Conservation (phyloP, 352 stramenopile genomes). For the Globisporangium radiosum region DNA sequence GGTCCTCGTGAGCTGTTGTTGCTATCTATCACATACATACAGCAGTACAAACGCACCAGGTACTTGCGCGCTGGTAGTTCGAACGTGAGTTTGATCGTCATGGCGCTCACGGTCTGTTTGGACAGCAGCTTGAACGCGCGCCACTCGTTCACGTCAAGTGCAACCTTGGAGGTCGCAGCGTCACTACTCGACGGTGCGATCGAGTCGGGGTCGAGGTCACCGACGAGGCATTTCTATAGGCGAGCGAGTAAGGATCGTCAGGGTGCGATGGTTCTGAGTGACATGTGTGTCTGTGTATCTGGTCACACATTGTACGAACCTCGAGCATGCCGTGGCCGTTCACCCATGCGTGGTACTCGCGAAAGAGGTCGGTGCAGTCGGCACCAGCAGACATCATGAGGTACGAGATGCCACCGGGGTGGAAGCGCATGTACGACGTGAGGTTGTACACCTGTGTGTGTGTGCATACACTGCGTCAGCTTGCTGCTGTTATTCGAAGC, state of each 20-base stretch:
- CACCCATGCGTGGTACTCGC: slow-evolving; percentile 96
- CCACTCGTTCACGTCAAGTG: slow-evolving; percentile 62
- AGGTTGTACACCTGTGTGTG: slow-evolving; percentile 88
- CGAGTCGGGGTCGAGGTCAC: slow-evolving; percentile 51
- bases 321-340: slow-evolving; percentile 90
- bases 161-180: slow-evolving; percentile 27
- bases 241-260: too few relatives aligned
- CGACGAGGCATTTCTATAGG: slow-evolving; percentile 70
- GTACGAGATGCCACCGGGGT: slow-evolving; percentile 93
- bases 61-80: slow-evolving; percentile 57
- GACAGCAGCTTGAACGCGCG: slow-evolving; percentile 48
- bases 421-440: slow-evolving; percentile 95
- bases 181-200: slow-evolving; percentile 7
- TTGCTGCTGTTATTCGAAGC: too few relatives aligned
- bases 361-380: slow-evolving; percentile 94
- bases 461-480: background rate
- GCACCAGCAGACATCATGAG: slow-evolving; percentile 89
- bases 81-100: slow-evolving; percentile 74
- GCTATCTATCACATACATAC: background rate
- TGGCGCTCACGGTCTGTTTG: slow-evolving; percentile 48
- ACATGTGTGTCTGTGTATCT: background rate
- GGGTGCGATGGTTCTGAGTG: too few relatives aligned
- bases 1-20: too few relatives aligned
- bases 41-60: slow-evolving; percentile 24
- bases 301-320: slow-evolving; percentile 10